Conservation (phyloP, 352 stramenopile genomes). For the Globisporangium alternatum region DNA sequence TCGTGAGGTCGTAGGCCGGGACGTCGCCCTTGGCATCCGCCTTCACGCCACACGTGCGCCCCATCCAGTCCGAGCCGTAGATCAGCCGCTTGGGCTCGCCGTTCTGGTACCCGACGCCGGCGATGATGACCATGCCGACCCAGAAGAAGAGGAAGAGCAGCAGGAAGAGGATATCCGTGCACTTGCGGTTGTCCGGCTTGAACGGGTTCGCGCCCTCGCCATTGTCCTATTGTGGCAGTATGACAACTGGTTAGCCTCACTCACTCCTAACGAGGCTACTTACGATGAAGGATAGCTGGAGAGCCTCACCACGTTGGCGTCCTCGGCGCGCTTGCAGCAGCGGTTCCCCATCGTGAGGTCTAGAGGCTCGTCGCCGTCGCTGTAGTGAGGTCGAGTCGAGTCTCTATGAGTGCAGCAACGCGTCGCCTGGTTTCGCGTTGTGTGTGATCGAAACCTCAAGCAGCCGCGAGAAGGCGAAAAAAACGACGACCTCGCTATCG, state of each 20-base stretch:
- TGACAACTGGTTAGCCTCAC: neutral
- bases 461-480: neutral
- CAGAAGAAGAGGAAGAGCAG: slow-evolving; percentile 60
- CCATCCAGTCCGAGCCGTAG: slow-evolving; percentile 76
- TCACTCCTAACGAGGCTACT: neutral
- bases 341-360: slow-evolving; percentile 22
- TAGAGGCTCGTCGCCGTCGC: neutral
- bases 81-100: slow-evolving; percentile 72
- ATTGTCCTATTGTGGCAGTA: slow-evolving; percentile 11
- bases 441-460: neutral
- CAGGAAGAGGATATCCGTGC: slow-evolving; percentile 66
- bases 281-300: neutral
- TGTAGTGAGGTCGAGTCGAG: too few species aligned
- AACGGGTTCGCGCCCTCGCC: slow-evolving; percentile 54
- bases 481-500: neutral
- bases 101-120: slow-evolving; percentile 52
- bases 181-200: slow-evolving; percentile 69
- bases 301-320: slow-evolving; percentile 4
- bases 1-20: slow-evolving; percentile 59
- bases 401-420: neutral
- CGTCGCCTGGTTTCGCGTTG: slow-evolving; percentile 1
- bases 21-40: slow-evolving; percentile 38
- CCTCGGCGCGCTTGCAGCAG: slow-evolving; percentile 23
- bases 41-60: slow-evolving; percentile 57
- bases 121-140: slow-evolving; percentile 69